These are phyloP conservation scores for Boletellus sp. DNA, from an alignment of 768 basidiomycete genomes.

Conservation along the genomic window DNA sequence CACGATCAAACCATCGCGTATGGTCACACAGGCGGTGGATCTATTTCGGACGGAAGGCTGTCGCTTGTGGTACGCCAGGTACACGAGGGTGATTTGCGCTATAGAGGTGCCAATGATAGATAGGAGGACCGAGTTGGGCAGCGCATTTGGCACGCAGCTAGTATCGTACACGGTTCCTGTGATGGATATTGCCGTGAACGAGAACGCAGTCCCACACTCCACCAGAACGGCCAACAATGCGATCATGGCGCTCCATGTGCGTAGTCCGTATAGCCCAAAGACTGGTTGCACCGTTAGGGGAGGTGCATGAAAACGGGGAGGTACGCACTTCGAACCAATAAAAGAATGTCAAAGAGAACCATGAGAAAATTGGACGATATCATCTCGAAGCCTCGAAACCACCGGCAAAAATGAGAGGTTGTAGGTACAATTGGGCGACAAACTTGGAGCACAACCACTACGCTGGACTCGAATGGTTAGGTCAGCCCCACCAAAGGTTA, in stretches of 20 bases:
- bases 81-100: conserved; percentile 18
- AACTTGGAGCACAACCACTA: conserved; percentile 3
- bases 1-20: conserved; percentile 20
- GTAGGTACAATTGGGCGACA: neutral
- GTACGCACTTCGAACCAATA: conserved; percentile 23
- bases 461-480: conserved; percentile 6
- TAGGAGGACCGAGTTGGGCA: conserved; percentile 1
- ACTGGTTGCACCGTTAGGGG: conserved; percentile 10
- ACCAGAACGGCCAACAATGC: conserved; percentile 5
- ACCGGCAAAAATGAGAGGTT: conserved; percentile 5
- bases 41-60: neutral
- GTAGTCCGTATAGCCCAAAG: conserved; percentile 14
- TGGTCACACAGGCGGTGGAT: conserved; percentile 16
- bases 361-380: conserved; percentile 6
- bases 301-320: neutral
- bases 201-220: conserved; percentile 8
- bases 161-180: conserved; percentile 12
- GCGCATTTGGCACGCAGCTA: conserved; percentile 6
- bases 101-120: conserved; percentile 7
- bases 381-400: conserved; percentile 16
- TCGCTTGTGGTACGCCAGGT: conserved; percentile 16
- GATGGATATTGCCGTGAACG: neutral
- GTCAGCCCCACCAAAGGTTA: neutral
- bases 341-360: conserved; percentile 14
- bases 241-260: neutral